Evolutionary conservation across 176 grass and related monocot genomes (phyloP).

Genomic region (Eleusine indica): DNA sequence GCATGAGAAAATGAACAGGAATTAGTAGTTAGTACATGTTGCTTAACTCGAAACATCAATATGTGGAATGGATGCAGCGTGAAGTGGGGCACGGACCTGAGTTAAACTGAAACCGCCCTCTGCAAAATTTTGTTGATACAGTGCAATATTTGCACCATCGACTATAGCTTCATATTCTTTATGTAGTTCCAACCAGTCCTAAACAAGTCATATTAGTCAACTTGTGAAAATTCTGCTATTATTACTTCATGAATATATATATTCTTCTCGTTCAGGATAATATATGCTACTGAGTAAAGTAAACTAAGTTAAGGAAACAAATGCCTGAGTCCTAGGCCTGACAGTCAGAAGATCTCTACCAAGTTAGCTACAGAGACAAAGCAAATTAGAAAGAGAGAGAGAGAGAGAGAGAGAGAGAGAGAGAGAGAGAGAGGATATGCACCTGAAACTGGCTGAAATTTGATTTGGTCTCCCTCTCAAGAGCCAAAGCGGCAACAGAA

Average conservation of each 20-base stretch:
- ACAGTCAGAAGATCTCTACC: neutral
- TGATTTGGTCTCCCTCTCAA: conserved; percentile 73
- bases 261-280: neutral
- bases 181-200: conserved; percentile 78
- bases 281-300: neutral
- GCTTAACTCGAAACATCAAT: neutral
- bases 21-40: conserved; percentile 37
- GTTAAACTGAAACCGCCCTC: conserved; percentile 78
- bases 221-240: neutral
- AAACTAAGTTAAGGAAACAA: conserved; percentile 7
- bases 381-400: neutral
- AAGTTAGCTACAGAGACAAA: neutral
- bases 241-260: too few species aligned
- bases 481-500: conserved; percentile 72
- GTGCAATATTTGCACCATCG: conserved; percentile 84
- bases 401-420: too few species aligned
- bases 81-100: conserved; percentile 66
- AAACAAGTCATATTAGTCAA: conserved; percentile 22
- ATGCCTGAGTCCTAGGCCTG: neutral
- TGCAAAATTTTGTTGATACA: conserved; percentile 96
- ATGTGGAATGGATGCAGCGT: neutral
- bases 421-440: neutral
- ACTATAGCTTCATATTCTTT: conserved; percentile 68
- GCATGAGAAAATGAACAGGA: conserved; percentile 32
- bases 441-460: conserved; percentile 93